Base-by-base conservation (phyloP, 225 moss, liverwort and hornwort genomes). In the Sphagnum tenellum region DNA sequence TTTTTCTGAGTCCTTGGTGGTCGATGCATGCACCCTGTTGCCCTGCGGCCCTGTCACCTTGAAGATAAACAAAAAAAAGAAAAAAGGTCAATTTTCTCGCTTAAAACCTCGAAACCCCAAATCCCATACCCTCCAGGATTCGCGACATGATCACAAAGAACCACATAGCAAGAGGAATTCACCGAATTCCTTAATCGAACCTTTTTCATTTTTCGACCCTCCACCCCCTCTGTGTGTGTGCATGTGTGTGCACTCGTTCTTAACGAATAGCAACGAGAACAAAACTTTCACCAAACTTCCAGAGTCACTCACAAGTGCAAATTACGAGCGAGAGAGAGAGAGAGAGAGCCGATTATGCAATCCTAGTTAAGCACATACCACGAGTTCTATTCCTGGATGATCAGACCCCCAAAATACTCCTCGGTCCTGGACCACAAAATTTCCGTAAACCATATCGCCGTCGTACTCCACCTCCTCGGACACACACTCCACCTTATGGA, bases 391-490 rank as follows among this genome's bases (percentile, higher is more conserved):
- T 59, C 83, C 83, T 14, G 86, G 83, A 61, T 83, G 80, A 73
- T 86, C 86, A 57, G 75, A 61, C 45, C 86, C 86, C 86, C 86
- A 86, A 57, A 80, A 86, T 2, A 74, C 67, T 4, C 80, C 83
- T 1, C 78, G 75, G 69, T 86, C 86, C 9, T 69, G 3, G 5
- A 86, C 72, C 29, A 82, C 83, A 47, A 86, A 86, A 75, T 86
- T 80, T 60, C 83, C 86, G 9, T 73, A 80, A 68, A 86, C 60
- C 54, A 68, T 0, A 60, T 86, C 86, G 3, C 74, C 72, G 8
- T 80, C 82, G 56, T 74, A 56, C 62, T 76, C 75, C 7, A 86
- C 86, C 62, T 86, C 86, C 70, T 86, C 86, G 79, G 77, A 86
- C 3, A 86, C 83, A 45, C 86, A 86, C 74, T 86, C 86, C 47